A percentile compares a stretch with the other conserved stretches of the same genome.
phyloP scores from a whole-genome alignment of 2,329 filamentous ascomycete genomes.

The Sporothrix phasma region DNA sequence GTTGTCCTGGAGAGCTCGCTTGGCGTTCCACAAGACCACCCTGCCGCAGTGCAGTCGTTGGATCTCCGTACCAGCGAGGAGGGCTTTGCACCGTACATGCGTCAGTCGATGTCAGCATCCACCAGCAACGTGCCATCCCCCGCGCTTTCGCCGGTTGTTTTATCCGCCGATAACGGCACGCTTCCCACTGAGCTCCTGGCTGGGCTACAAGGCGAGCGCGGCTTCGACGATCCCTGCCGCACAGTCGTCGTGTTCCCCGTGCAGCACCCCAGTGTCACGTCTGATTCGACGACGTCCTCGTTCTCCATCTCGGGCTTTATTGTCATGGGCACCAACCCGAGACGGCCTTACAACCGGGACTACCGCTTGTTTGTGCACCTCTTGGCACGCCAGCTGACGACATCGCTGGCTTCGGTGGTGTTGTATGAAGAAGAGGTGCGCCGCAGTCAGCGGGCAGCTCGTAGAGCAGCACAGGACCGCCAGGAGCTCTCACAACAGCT shows the following conservation, averaged over 20 bases:
- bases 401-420: constrained; percentile 70
- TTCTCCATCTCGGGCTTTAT: constrained; percentile 69
- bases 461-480: constrained; percentile 63
- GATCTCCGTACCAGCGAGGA: constrained; percentile 60
- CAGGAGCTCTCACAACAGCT: constrained; percentile 70
- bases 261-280: constrained; percentile 53
- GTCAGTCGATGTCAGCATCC: constrained; percentile 57
- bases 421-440: constrained; percentile 76
- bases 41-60: constrained; percentile 48
- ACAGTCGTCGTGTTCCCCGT: constrained; percentile 70
- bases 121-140: not conserved
- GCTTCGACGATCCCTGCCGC: constrained; percentile 59
- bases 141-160: constrained; percentile 45
- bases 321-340: constrained; percentile 67
- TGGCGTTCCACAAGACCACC: constrained; percentile 57
- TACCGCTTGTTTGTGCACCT: constrained; percentile 70
- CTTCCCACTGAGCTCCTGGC: constrained; percentile 55
- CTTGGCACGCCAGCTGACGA: constrained; percentile 64
- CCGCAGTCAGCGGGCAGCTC: constrained; percentile 62
- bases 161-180: constrained; percentile 57
- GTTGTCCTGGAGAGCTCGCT: constrained; percentile 63
- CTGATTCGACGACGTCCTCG: constrained; percentile 26
- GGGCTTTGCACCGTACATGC: constrained; percentile 66
- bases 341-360: constrained; percentile 69
- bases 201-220: constrained; percentile 49